phyloP scores from a whole-genome alignment of 176 grass and related monocot species.

The Paspalum vaginatum region DNA sequence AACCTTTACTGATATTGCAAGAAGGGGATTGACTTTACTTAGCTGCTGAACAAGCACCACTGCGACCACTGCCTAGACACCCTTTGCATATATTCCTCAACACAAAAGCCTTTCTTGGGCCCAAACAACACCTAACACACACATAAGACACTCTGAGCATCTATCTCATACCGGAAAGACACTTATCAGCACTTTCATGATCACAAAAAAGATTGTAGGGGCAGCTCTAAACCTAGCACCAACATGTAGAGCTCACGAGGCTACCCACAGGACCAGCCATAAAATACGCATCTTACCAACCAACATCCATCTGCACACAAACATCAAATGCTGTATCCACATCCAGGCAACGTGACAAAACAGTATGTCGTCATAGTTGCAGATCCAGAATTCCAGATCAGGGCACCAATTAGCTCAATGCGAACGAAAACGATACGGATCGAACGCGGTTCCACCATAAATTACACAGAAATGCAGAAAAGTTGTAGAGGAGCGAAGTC shows the following conservation, averaged over 20 bases:
- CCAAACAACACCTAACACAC: constrained; percentile 20
- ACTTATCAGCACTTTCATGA: constrained; percentile 9
- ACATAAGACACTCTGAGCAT: constrained; percentile 39
- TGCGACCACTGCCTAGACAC: constrained; percentile 4
- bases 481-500: not conserved
- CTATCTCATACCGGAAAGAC: constrained; percentile 11
- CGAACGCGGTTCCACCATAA: constrained; percentile 21
- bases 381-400: constrained; percentile 52
- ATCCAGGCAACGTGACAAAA: not conserved
- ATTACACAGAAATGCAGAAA: constrained; percentile 10
- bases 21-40: constrained; percentile 2
- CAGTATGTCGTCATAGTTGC: not conserved
- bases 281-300: constrained; percentile 30
- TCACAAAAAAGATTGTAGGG: constrained; percentile 1
- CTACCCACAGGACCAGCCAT: constrained; percentile 10
- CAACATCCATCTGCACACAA: not conserved
- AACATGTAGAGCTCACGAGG: constrained; percentile 28
- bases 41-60: constrained; percentile 1
- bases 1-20: constrained; percentile 19
- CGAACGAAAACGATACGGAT: constrained; percentile 31
- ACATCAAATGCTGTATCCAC: not conserved
- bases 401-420: not conserved
- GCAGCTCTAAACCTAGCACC: constrained; percentile 17
- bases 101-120: constrained; percentile 7
- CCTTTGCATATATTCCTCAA: constrained; percentile 46